Percentiles rank a stretch among this genome's conserved stretches.
Conservation (phyloP, 176 grass and related monocot genomes). For the Neostapfia colusana region DNA sequence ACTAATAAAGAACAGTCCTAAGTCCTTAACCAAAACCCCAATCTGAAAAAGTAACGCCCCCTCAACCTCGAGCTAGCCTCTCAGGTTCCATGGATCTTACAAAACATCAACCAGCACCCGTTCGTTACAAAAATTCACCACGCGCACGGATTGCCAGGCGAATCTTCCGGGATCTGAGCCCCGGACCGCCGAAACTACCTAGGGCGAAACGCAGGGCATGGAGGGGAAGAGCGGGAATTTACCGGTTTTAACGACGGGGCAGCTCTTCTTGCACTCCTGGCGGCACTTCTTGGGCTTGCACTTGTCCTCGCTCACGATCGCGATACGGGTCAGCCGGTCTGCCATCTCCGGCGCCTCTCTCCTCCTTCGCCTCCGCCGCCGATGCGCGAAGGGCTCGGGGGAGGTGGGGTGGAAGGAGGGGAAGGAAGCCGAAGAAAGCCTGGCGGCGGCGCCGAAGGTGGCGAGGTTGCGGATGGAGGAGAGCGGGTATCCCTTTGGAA, state of each 20-base stretch:
- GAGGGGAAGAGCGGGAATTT: background rate
- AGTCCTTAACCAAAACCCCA: background rate
- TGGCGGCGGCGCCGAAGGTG: constrained; percentile 34
- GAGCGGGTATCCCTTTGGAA: constrained; percentile 27
- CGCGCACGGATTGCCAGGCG: background rate
- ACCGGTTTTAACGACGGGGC: constrained; percentile 96
- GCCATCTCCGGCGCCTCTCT: constrained; percentile 46
- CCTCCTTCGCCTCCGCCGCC: background rate
- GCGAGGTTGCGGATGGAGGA: background rate
- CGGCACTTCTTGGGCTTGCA: constrained; percentile 98
- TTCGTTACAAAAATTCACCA: background rate
- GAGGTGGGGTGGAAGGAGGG: background rate
- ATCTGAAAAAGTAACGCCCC: background rate
- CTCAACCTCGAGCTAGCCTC: background rate
- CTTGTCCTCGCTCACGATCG: constrained; percentile 83
- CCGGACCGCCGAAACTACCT: background rate
- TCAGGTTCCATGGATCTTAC: constrained; percentile 27
- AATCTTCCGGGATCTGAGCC: background rate
- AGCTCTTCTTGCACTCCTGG: constrained; percentile 98
- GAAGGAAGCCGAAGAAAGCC: background rate
- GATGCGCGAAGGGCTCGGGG: constrained; percentile 13
- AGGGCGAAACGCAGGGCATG: background rate
- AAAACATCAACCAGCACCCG: background rate
- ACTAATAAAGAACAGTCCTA: too few species aligned
- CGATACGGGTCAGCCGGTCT: constrained; percentile 85